These are phyloP conservation scores for Neonectria sp. DNA, from an alignment of 2,329 filamentous ascomycete species.

Conservation along the genomic window DNA sequence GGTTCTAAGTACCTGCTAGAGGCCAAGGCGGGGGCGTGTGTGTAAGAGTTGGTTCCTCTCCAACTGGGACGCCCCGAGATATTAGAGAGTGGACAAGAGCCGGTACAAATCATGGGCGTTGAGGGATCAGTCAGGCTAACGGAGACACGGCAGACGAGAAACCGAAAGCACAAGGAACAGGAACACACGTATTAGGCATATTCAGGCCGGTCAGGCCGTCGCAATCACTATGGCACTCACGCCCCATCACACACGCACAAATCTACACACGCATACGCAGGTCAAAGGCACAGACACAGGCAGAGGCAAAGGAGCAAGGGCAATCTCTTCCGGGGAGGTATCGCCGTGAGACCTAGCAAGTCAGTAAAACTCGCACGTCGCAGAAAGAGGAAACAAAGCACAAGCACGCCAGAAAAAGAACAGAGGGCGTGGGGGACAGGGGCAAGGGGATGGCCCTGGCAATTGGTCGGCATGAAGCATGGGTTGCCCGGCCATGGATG, in stretches of 20 bases:
- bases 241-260: conserved; percentile 21
- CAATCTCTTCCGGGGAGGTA: conserved; percentile 12
- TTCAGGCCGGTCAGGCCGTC: conserved; percentile 15
- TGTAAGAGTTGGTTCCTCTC: conserved; percentile 10
- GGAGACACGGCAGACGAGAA: conserved; percentile 18
- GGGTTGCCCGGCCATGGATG: conserved; percentile 31
- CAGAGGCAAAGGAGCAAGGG: conserved; percentile 5
- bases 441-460: conserved; percentile 21
- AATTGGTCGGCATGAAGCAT: conserved; percentile 30
- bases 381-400: conserved; percentile 28
- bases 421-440: conserved; percentile 29
- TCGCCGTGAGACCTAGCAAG: conserved; percentile 9
- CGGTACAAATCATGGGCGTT: conserved; percentile 4
- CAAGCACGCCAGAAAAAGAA: conserved; percentile 31
- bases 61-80: conserved; percentile 2
- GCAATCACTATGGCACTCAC: conserved; percentile 10
- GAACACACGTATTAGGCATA: conserved; percentile 10
- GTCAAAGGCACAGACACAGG: conserved; percentile 2
- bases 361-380: not conserved
- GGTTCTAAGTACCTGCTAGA: not conserved
- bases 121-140: conserved; percentile 8
- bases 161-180: conserved; percentile 15
- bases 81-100: conserved; percentile 11
- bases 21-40: conserved; percentile 8
- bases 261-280: conserved; percentile 1